phyloP scores from a whole-genome alignment of 495 filamentous ascomycete genomes.

The Endocarpon pusillum region DNA sequence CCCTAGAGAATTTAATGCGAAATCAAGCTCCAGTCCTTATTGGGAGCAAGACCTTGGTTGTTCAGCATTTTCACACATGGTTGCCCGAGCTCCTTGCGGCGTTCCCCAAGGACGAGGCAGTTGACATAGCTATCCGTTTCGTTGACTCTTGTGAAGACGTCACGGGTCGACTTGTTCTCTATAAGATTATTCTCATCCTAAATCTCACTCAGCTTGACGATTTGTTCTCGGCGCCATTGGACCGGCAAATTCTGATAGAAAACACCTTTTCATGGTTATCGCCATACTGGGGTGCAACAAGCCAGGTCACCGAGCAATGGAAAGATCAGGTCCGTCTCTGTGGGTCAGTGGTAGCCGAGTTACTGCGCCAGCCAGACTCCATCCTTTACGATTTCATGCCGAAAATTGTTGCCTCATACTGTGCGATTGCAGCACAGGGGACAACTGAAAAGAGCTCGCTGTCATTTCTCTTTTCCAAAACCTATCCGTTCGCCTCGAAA shows the following conservation, averaged over 20 bases:
- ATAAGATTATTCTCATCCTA: conserved; percentile 83
- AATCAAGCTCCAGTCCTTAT: conserved; percentile 70
- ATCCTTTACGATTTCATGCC: conserved; percentile 75
- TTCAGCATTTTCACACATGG: conserved; percentile 96
- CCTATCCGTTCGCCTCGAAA: conserved; percentile 76
- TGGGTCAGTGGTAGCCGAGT: conserved; percentile 74
- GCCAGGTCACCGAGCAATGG: conserved; percentile 65
- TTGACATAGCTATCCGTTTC: conserved; percentile 82
- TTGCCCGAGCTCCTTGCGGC: conserved; percentile 69
- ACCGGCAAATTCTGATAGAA: conserved; percentile 51
- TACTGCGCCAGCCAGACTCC: conserved; percentile 61
- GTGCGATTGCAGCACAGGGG: conserved; percentile 47
- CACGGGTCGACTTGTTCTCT: conserved; percentile 85
- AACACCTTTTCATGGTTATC: conserved; percentile 84
- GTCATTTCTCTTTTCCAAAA: conserved; percentile 73
- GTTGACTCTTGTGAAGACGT: conserved; percentile 79
- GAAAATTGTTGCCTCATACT: conserved; percentile 80
- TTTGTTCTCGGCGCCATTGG: conserved; percentile 54
- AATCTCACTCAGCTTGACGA: conserved; percentile 67
- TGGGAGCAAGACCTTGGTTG: conserved; percentile 84
- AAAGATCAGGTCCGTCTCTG: conserved; percentile 84
- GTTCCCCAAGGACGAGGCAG: conserved; percentile 65
- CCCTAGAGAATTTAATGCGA: conserved; percentile 74
- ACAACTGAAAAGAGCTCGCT: conserved; percentile 49
- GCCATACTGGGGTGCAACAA: conserved; percentile 76